Conservation (phyloP, 139 green algal species). For the Chlorella sp. region DNA sequence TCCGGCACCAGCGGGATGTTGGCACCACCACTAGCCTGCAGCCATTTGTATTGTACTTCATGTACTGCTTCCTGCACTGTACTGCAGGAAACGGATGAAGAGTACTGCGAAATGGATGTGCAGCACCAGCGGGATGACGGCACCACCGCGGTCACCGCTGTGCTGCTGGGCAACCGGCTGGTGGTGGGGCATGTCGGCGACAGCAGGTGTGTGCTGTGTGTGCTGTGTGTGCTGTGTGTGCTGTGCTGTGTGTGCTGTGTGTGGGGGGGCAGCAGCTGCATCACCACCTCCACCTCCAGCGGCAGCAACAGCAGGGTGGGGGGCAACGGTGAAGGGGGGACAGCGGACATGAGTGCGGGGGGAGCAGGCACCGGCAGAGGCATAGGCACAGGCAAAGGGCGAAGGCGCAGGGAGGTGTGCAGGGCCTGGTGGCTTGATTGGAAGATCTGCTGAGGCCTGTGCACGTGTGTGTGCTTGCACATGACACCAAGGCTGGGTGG, state of each 20-base stretch:
- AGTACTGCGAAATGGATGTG: conserved; percentile 23
- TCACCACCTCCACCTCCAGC: no score
- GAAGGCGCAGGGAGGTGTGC: no score
- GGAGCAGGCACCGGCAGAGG: no score
- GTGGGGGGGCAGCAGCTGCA: not conserved
- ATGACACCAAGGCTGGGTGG: no score
- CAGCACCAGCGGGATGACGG: conserved; percentile 42
- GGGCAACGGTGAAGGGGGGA: not conserved
- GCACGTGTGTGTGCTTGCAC: not conserved
- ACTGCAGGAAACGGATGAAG: conserved; percentile 11
- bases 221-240: not conserved
- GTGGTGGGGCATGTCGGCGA: conserved; percentile 94
- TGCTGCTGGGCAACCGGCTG: conserved; percentile 72
- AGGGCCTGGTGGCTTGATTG: no score
- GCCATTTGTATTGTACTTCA: not conserved
- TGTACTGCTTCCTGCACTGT: not conserved
- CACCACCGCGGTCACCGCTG: conserved; percentile 59
- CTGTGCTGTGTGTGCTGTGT: not conserved
- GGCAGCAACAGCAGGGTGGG: not conserved
- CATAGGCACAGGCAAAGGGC: no score
- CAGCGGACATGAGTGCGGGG: no score
- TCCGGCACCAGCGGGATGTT: conserved; percentile 33
- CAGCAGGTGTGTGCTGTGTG: conserved; percentile 34
- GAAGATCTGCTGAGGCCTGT: not conserved
- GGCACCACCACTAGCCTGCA: conserved; percentile 8